Base-by-base conservation (phyloP, 169 alveolate genomes). In the Cryptosporidium canis region DNA sequence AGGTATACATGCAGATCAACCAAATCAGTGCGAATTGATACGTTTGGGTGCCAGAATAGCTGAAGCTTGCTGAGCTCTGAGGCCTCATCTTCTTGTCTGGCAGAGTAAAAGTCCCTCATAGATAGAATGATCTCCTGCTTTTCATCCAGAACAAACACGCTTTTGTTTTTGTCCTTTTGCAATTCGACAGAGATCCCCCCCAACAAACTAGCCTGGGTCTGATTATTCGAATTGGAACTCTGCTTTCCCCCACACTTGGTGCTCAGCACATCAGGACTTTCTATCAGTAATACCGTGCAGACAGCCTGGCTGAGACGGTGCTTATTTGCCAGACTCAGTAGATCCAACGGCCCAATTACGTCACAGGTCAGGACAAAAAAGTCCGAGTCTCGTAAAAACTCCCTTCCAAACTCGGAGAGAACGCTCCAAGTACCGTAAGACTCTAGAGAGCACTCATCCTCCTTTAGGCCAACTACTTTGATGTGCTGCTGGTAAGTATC, bases 341-440 rank as follows among this genome's bases (percentile, higher is more conserved):
- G 35, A 43, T 77, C 87, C 37, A 77, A 35, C 14, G 68, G 65
- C 29, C 87, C 87, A 41, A 77, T 77, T 4, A 77, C 65, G 29
- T 77, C 87, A 39, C 87, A 77, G 31, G 87, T 55, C n/a, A 77
- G 27, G 45, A 77, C 77, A 63, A 77, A 77, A 18, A 77, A 77
- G 37, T 77, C 87, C 0, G 87, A 77, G 27, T 77, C 63, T 24
- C 63, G 39, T 12, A 77, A 18, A 27, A 55, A 61, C 29, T 77
- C 64, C 9, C 21, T 41, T 8, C 87, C 87, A 27, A 58, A 58
- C 37, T 77, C 66, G 7, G 45, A 31, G 9, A 77, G 35, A 56
- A 35, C 41, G 21, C 37, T 56, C 87, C 87, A 77, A 18, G 87
- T 77, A 11, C 87, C 87, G 29, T 11, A 11, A n/a, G 61, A 27